Conservation (phyloP, 805 yeast genomes). For the Yamadazyma sp. region DNA sequence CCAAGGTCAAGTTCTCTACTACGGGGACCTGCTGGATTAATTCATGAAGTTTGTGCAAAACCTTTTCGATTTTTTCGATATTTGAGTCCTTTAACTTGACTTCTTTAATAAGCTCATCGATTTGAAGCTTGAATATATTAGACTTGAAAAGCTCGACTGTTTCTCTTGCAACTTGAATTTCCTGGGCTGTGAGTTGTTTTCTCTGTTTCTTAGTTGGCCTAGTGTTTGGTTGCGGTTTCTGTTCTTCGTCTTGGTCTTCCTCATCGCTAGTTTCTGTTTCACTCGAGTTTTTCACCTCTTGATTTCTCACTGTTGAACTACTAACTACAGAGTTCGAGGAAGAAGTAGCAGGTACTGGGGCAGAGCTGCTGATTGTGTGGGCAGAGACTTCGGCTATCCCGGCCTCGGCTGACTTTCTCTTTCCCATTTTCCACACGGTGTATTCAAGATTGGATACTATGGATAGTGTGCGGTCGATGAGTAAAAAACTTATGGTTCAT, state of each 20-base stretch:
- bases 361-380: no score
- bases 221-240: slow-evolving; percentile 9
- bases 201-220: slow-evolving; percentile 35
- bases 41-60: slow-evolving; percentile 70
- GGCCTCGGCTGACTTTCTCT: slow-evolving; percentile 11
- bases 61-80: slow-evolving; percentile 65
- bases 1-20: slow-evolving; percentile 48
- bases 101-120: slow-evolving; percentile 86
- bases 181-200: slow-evolving; percentile 62
- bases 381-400: slow-evolving; percentile 4
- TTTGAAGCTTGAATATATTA: slow-evolving; percentile 91
- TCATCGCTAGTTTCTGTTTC: background rate
- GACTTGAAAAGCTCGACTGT: slow-evolving; percentile 93
- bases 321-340: background rate
- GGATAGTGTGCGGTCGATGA: no score
- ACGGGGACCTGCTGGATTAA: slow-evolving; percentile 65
- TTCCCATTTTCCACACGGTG: slow-evolving; percentile 11
- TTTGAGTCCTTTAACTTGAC: slow-evolving; percentile 71
- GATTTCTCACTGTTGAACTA: background rate
- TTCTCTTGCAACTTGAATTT: slow-evolving; percentile 87
- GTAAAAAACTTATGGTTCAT: slow-evolving; percentile 8
- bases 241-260: slow-evolving; percentile 15
- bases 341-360: background rate
- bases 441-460: no score
- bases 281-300: slow-evolving; percentile 9